Base-by-base conservation (phyloP, 2,329 filamentous ascomycete species). In the Talaromyces islandicus region DNA sequence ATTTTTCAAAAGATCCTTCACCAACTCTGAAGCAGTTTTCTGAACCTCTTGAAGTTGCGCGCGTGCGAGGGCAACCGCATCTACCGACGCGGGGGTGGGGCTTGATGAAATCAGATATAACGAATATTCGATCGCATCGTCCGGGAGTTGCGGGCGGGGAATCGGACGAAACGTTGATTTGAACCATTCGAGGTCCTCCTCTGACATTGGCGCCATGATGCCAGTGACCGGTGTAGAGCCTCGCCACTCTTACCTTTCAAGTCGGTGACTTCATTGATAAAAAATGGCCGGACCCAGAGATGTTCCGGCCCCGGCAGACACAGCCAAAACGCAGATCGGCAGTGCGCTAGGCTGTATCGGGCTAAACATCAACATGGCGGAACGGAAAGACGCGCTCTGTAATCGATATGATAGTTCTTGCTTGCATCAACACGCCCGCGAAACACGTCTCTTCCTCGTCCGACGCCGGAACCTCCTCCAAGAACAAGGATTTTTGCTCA, bases 101-200 rank as follows among this genome's bases (percentile, higher is more conserved):
- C 79, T 78, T 17, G 80, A 70, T 62, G 90, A 83, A 63, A 93
- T 77, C 56, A 91, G 75, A 70, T 92, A 90, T 27, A 97, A 79
- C 58, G 88, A 85, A 73, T 96, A 97, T 72, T 95, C 90, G 57
- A 96, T 86, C 63, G 86, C 90, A 73, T 96, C 92, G 55, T 97
- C 92, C 0, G 91, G 86, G 0, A 95, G 79, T 61, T 81, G 78
- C 11, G 77, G 77, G 70, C 85, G 88, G 1, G 87, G 85, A 63
- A 89, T 86, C 41, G 83, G 83, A 64, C 80, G 81, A 62, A 88
- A 88, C 2, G 83, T 86, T 65, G 87, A 85, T 56, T 83, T 83
- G 62, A 88, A 87, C 79, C 84, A 87, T 62, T 85, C 85, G 61
- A 87, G 77, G 65, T 85, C 84, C 66, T 88, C 83, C 63, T 83